Evolutionary conservation across 2,329 filamentous ascomycete species (phyloP).

Genomic region (Penicillium sp.): DNA sequence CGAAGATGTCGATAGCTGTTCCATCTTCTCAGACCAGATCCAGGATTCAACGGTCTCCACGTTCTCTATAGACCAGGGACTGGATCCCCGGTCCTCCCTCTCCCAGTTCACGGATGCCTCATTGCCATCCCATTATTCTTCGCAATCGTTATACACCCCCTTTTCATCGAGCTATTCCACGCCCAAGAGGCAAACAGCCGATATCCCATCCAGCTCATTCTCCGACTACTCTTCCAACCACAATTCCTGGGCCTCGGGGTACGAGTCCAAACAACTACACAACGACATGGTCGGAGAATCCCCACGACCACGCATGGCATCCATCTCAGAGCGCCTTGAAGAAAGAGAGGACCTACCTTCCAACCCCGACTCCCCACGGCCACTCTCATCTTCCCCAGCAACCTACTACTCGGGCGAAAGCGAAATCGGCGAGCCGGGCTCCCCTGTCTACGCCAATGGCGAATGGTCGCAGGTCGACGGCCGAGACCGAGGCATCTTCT

Average conservation of each 20-base stretch:
- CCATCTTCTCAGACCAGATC: slow-evolving; percentile 18
- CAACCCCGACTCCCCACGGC: slow-evolving; percentile 7
- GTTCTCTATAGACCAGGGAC: slow-evolving; percentile 19
- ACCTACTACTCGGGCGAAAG: slow-evolving; percentile 25
- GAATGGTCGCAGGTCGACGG: slow-evolving; percentile 26
- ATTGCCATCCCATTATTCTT: slow-evolving; percentile 24
- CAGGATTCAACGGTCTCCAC: slow-evolving; percentile 24
- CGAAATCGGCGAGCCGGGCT: slow-evolving; percentile 35
- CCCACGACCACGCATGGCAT: slow-evolving; percentile 24
- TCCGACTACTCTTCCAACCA: slow-evolving; percentile 22
- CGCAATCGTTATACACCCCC: slow-evolving; percentile 20
- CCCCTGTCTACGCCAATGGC: slow-evolving; percentile 27
- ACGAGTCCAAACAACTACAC: slow-evolving; percentile 10
- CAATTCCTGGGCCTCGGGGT: slow-evolving; percentile 12
- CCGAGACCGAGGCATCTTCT: slow-evolving; percentile 27
- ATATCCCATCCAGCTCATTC: slow-evolving; percentile 21
- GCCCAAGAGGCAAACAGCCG: slow-evolving; percentile 13
- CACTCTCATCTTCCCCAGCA: slow-evolving; percentile 17
- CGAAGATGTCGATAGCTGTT: slow-evolving; percentile 34
- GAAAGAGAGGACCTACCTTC: slow-evolving; percentile 12
- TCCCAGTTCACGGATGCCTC: slow-evolving; percentile 27
- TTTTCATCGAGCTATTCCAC: slow-evolving; percentile 6
- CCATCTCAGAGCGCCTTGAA: slow-evolving; percentile 28
- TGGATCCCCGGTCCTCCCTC: slow-evolving; percentile 18
- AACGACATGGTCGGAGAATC: slow-evolving; percentile 24